Base-by-base conservation (phyloP, 768 basidiomycete species). In the Trametes punicea region DNA sequence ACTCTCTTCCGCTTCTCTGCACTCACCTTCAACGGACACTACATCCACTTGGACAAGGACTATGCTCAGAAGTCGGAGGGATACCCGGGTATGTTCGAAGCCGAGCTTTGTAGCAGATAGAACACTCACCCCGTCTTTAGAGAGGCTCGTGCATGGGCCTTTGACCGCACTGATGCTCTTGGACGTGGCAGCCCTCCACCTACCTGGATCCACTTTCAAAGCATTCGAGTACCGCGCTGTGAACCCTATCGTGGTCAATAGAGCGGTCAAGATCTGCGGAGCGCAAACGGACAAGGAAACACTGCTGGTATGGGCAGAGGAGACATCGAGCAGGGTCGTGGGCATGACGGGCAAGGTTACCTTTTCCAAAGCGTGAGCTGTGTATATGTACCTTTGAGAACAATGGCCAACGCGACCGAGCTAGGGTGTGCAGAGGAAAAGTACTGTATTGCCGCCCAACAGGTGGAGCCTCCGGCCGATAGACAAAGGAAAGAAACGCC, bases 1-100 rank as follows among this genome's bases (percentile, higher is more conserved):
- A 90, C 87, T 0, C 73, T 93, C 20, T 94, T 94, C 74, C 83
- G 90, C 21, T 94, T 87, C 71, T 93, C 90, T 4, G 89, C 91
- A 18, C 74, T 94, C 21, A 93, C 85, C 61, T 91, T 90, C 74
- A 93, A 94, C 63, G 88, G 82, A 11, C 91, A 94, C 62, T 78
- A 83, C 62, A 89, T 94, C 61, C 91, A 94, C 70, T 79, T 93
- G 25, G 89, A 93, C 71, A 82, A 82, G 55, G 81, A 84, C 21
- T 90, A 85, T 65, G 82, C 87, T 6, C 81, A 79, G 40, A 70
- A 72, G 23, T 75, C 73, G 18, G 88, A 93, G 70, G 88, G 88
- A 7, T 90, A 90, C 61, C 79, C 84, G 59, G 89, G 88, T 83
- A 60, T 51, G 76, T 64, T 25, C 4, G 16, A 29, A 26, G 21